Conservation (phyloP, 805 yeast genomes). For the Ogataea glucozyma region DNA sequence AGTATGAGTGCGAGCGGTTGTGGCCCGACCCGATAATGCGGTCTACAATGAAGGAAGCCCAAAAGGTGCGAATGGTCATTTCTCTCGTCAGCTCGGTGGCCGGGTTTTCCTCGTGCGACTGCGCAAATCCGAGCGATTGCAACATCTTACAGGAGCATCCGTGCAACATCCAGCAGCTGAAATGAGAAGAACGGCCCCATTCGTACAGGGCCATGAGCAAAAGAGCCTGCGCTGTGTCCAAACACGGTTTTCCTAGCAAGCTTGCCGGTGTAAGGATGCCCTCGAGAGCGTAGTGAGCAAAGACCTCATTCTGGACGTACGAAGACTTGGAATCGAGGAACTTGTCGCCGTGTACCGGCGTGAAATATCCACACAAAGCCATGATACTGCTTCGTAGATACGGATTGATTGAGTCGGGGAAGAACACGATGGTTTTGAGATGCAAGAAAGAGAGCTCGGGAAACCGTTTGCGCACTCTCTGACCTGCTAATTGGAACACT, state of each 20-base stretch:
- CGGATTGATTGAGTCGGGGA: conserved; percentile 1
- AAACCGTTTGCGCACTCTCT: conserved; percentile 4
- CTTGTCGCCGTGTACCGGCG: conserved; percentile 1
- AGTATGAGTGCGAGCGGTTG: conserved; percentile 8
- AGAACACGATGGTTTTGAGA: conserved; percentile 10
- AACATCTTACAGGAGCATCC: conserved; percentile 12
- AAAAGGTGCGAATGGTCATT: conserved; percentile 11
- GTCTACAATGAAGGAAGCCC: conserved; percentile 15
- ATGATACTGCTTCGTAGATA: conserved; percentile 6
- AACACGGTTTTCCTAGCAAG: conserved; percentile 6
- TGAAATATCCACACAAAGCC: conserved; percentile 11
- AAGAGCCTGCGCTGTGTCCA: conserved; percentile 9
- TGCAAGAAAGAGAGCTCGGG: conserved; percentile 9
- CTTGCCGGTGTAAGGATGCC: conserved; percentile 1
- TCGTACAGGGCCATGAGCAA: conserved; percentile 10
- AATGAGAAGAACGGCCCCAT: conserved; percentile 11
- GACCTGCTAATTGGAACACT: conserved; percentile 3
- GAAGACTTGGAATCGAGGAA: conserved; percentile 3
- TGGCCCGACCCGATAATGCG: conserved; percentile 12
- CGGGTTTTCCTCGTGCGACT: neutral
- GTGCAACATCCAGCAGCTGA: conserved; percentile 15
- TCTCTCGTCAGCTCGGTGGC: conserved; percentile 7
- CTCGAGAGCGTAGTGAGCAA: conserved; percentile 3
- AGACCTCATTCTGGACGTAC: conserved; percentile 4
- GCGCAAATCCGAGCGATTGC: conserved; percentile 11